Evolutionary conservation across 2,329 filamentous ascomycete species (phyloP), one percentile per base, ranked within the genome.

Genomic region (Fusarium compactum): DNA sequence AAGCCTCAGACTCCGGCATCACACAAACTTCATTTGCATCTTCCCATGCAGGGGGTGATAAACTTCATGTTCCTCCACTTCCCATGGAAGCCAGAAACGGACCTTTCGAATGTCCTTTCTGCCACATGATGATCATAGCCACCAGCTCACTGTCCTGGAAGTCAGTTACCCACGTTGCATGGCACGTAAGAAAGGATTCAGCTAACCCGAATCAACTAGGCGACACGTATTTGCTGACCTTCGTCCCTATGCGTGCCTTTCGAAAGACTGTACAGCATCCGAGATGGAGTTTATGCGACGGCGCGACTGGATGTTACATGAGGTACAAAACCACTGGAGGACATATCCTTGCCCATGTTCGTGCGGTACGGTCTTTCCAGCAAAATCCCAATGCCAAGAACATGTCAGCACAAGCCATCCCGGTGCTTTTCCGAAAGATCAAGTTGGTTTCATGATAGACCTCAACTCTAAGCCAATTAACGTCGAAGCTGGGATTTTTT

Each of bases 81-180:
- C 60, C 60, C 4, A 8, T 1, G 1, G 30, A 25, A 20, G 51
- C 54, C 0, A 3, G 15, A 2, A 16, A 50, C 6, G 65, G 60
- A 0, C 41, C 60, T 0, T 69, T 69, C 11, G 51, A 69, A 2
- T 69, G 66, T 12, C 65, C 65, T 0, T 69, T 69, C 1, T 69
- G 65, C 0, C 57, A 32, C 3, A 29, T 47, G 46, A 62, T 69
- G 14, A 8, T 69, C 16, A 4, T 60, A 40, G 65, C 60, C n/a
- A 62, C n/a, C 0, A 5, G 30, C 16, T 8, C 0, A 1, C 1
- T 10, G 0, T 14, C 8, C 5, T 10, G 9, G 0, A 14, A 15
- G n/a, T 34, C 1, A 2, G 1, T 34, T 6, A 1, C 1, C 16
- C 32, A 34, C 15, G 8, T 15, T 5, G 3, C 10, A 3, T 10